These are phyloP conservation scores for Oryza coarctata DNA, from an alignment of 176 grass and related monocot species.

Conservation along the genomic window DNA sequence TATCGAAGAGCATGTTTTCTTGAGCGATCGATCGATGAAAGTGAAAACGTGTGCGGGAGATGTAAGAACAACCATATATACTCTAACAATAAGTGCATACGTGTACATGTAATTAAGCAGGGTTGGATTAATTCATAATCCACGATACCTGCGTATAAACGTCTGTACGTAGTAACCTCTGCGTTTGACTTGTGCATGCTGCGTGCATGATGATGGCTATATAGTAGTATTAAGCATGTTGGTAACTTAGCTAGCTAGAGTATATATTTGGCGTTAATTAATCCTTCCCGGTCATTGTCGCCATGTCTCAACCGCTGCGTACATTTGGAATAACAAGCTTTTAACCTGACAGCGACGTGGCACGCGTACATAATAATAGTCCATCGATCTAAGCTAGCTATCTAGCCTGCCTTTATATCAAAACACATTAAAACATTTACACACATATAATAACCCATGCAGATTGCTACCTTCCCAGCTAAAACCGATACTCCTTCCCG, in stretches of 20 bases:
- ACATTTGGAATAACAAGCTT: conserved; percentile 43
- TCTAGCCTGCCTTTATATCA: not conserved
- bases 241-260: not conserved
- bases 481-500: too few relatives aligned
- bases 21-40: too few relatives aligned
- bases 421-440: too few relatives aligned
- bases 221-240: not conserved
- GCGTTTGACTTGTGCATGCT: not conserved
- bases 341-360: conserved; percentile 43
- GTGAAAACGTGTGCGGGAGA: too few relatives aligned
- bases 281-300: conserved; percentile 15
- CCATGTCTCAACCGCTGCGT: conserved; percentile 21
- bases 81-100: too few relatives aligned
- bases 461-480: too few relatives aligned
- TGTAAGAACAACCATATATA: too few relatives aligned
- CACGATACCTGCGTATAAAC: too few relatives aligned
- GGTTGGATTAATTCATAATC: too few relatives aligned
- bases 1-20: too few relatives aligned
- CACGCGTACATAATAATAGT: conserved; percentile 28
- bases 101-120: too few relatives aligned
- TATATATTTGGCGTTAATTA: not conserved
- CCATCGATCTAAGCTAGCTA: not conserved
- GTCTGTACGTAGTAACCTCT: not conserved
- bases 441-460: too few relatives aligned
- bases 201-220: not conserved